Base-by-base conservation (phyloP, 495 filamentous ascomycete species). In the Penicillium canescens region DNA sequence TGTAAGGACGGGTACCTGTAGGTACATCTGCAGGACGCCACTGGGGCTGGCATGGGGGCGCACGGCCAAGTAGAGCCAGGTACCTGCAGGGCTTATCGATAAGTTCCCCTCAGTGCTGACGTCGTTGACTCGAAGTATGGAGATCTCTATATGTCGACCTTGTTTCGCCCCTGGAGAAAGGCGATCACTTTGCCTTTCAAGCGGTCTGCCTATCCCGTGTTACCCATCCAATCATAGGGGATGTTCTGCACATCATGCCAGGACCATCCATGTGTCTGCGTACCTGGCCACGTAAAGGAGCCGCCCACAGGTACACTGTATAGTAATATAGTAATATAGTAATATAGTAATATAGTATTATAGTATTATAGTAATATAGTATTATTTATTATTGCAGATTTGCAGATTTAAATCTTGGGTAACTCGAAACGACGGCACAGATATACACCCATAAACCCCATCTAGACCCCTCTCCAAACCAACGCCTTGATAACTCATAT, bases 51-150 rank as follows among this genome's bases (percentile, higher is more conserved):
- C 36, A 33, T n/a, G 52, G 37, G 31, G 40, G 41, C 41, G 55
- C 55, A 41, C 49, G 35, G 38, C 45, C 60, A 62, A 45, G 57
- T 65, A 65, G 57, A 46, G 48, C 53, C 58, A 65, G 64, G 64
- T 67, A 67, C 64, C 56, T 58, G 64, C 64, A 67, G 59, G 61
- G 61, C 62, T 60, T 63, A 67, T 59, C 57, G 59, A 59, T 65
- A 53, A 55, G 28, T 31, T 36, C 40, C 37, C 14, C 46, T 39
- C 23, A 40, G 38, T 51, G 36, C 21, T 46, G 42, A 54, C 51
- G 42, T 54, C 51, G 34, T 45, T 26, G 51, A 53, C 57, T 52
- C 18, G 18, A 18, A 18, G 18, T 16, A 37, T 21, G 14, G 35
- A 39, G n/a, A 23, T 14, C 46, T 40, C 34, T 40, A 34, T 24